These are phyloP conservation scores for Cinnamomum micranthum DNA, from an alignment of 164 flowering plant genomes.

Conservation along the genomic window DNA sequence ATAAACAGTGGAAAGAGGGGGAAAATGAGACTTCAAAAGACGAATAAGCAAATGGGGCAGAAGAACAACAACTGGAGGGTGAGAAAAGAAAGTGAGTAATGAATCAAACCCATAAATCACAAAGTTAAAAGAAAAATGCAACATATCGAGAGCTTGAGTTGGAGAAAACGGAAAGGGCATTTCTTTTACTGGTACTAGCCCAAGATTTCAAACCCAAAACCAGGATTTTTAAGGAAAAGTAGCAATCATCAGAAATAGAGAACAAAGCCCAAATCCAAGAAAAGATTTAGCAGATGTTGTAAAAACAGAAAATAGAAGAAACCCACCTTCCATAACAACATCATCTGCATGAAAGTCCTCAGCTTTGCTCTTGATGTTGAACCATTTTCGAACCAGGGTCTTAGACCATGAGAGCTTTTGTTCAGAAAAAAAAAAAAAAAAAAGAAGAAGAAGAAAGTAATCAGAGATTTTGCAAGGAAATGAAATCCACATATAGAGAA, in stretches of 20 bases:
- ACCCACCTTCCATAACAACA: slow-evolving; percentile 43
- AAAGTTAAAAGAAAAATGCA: not conserved
- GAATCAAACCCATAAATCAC: slow-evolving; percentile 11
- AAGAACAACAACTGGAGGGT: not conserved
- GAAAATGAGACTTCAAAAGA: slow-evolving; percentile 6
- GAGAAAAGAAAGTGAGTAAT: slow-evolving; percentile 11
- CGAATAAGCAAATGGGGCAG: slow-evolving; percentile 16
- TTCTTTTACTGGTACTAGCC: not conserved
- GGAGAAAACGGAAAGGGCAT: not conserved
- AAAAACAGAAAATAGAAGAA: not conserved
- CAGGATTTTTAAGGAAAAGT: not conserved
- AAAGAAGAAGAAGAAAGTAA: slow-evolving; percentile 2
- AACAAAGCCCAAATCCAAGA: not conserved
- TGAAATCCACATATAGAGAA: not conserved
- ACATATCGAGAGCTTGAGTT: not conserved
- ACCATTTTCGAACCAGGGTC: slow-evolving; percentile 76
- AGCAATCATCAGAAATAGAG: not conserved
- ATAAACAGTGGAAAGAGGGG: slow-evolving; percentile 18
- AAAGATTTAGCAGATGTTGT: not conserved
- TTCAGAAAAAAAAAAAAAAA: not conserved
- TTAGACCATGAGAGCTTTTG: slow-evolving; percentile 85
- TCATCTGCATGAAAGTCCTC: slow-evolving; percentile 76
- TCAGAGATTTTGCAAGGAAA: slow-evolving; percentile 9
- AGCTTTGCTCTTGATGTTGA: slow-evolving; percentile 75
- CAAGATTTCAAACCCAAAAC: slow-evolving; percentile 4